Evolutionary conservation across 2,329 filamentous ascomycete species (phyloP).

Genomic region (Stagonosporopsis chrysanthemi): DNA sequence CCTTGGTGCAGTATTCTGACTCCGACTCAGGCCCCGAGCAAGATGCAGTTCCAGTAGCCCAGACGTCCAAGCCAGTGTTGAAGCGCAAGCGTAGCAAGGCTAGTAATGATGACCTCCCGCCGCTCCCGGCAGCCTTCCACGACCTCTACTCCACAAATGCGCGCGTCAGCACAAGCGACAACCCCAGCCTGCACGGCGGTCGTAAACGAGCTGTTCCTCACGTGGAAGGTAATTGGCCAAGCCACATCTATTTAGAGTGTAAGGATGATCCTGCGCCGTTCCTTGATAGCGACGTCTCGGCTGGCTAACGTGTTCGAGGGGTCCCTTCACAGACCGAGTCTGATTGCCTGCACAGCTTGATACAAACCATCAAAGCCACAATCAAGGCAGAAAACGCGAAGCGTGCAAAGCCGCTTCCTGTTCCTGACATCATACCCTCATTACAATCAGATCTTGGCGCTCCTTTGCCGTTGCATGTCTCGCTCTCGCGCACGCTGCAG

Average conservation of each 20-base stretch:
- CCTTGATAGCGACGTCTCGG: slow-evolving; percentile 20
- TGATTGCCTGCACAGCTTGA: slow-evolving; percentile 37
- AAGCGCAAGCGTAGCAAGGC: slow-evolving; percentile 45
- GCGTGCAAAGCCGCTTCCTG: slow-evolving; percentile 32
- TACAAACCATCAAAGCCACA: slow-evolving; percentile 34
- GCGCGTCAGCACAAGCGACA: slow-evolving; percentile 78
- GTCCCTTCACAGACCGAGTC: slow-evolving; percentile 47
- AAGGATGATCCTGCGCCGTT: slow-evolving; percentile 49
- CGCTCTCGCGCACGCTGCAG: slow-evolving; percentile 81
- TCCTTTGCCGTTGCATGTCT: slow-evolving; percentile 85
- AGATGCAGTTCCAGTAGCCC: slow-evolving; percentile 23
- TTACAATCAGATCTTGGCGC: slow-evolving; percentile 79
- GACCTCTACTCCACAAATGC: slow-evolving; percentile 88
- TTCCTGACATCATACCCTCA: slow-evolving; percentile 67
- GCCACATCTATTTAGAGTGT: slow-evolving; percentile 94
- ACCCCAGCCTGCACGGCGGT: slow-evolving; percentile 84
- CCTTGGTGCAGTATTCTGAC: slow-evolving; percentile 55
- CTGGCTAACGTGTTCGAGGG: slow-evolving; percentile 48
- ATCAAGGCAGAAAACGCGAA: slow-evolving; percentile 29
- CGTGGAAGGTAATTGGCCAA: slow-evolving; percentile 88
- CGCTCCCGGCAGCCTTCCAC: slow-evolving; percentile 81
- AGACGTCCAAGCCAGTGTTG: slow-evolving; percentile 19
- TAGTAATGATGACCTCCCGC: slow-evolving; percentile 62
- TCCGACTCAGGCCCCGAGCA: slow-evolving; percentile 60
- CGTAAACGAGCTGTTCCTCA: slow-evolving; percentile 84